These are phyloP conservation scores for Stereum hirsutum DNA, from an alignment of 1,284 basidiomycete species.

Conservation along the genomic window DNA sequence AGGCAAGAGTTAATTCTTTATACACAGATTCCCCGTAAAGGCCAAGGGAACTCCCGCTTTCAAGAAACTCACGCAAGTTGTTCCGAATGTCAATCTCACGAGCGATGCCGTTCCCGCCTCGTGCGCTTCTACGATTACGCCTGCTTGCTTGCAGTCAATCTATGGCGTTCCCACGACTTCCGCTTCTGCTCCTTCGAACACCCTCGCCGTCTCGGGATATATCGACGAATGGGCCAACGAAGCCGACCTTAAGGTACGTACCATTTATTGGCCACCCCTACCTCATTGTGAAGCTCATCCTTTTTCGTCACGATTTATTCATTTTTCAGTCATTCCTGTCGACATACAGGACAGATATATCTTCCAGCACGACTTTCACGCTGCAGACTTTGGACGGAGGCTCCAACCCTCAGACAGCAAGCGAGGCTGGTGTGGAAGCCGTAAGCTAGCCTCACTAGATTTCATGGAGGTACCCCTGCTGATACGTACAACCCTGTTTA, in stretches of 20 bases:
- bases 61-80: not conserved
- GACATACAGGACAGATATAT: slow-evolving; percentile 17
- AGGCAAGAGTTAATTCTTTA: not conserved
- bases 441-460: no score
- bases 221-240: slow-evolving; percentile 15
- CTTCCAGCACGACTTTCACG: slow-evolving; percentile 15
- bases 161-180: slow-evolving; percentile 22
- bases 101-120: slow-evolving; percentile 12
- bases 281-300: not conserved
- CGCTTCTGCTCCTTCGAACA: slow-evolving; percentile 19
- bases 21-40: slow-evolving; percentile 4
- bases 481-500: no score
- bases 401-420: slow-evolving; percentile 12
- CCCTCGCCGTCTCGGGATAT: slow-evolving; percentile 23
- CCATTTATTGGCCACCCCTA: not conserved
- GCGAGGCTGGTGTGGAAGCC: slow-evolving; percentile 19
- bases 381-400: not conserved
- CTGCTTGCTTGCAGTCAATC: slow-evolving; percentile 19
- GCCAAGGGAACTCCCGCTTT: slow-evolving; percentile 1
- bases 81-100: slow-evolving; percentile 2
- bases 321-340: slow-evolving; percentile 10
- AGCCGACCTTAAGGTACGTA: not conserved
- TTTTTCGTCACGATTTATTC: not conserved
- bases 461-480: no score
- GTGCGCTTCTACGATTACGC: slow-evolving; percentile 16